These are phyloP conservation scores for Eucalyptus regnans DNA, from an alignment of 345 rosid species.

Conservation along the genomic window DNA sequence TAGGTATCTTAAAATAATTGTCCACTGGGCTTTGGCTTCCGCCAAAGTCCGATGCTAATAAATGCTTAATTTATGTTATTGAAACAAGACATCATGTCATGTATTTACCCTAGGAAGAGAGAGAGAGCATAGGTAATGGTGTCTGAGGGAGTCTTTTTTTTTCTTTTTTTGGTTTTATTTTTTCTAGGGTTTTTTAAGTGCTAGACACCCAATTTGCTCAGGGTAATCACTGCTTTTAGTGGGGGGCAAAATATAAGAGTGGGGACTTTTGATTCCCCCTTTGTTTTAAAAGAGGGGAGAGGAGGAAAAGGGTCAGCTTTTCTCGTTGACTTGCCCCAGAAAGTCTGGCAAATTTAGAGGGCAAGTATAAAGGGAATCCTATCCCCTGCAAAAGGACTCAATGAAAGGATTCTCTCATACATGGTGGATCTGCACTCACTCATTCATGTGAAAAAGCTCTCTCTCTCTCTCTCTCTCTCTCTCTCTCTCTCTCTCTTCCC, in stretches of 20 bases:
- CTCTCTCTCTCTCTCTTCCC: background rate
- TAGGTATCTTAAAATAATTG: background rate
- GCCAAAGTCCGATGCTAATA: background rate
- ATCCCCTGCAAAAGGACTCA: slow-evolving; percentile 11
- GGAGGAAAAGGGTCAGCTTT: slow-evolving; percentile 22
- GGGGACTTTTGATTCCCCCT: background rate
- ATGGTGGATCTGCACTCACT: slow-evolving; percentile 37
- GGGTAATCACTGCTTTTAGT: slow-evolving; percentile 12
- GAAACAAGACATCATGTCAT: background rate
- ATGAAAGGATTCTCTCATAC: slow-evolving; percentile 9
- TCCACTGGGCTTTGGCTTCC: background rate
- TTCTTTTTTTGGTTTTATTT: background rate
- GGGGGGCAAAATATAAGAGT: slow-evolving; percentile 24
- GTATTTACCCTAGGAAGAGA: background rate
- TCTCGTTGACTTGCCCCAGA: slow-evolving; percentile 54
- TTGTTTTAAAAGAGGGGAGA: background rate
- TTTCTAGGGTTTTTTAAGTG: background rate
- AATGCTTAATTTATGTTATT: background rate
- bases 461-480: background rate
- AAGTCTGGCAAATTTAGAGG: slow-evolving; percentile 43
- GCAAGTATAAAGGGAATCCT: slow-evolving; percentile 31
- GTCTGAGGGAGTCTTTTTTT: background rate
- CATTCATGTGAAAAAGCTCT: background rate
- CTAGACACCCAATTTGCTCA: background rate
- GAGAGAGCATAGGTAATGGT: background rate